phyloP scores from a whole-genome alignment of 768 basidiomycete species.

The Phlebiopsis gigantea region DNA sequence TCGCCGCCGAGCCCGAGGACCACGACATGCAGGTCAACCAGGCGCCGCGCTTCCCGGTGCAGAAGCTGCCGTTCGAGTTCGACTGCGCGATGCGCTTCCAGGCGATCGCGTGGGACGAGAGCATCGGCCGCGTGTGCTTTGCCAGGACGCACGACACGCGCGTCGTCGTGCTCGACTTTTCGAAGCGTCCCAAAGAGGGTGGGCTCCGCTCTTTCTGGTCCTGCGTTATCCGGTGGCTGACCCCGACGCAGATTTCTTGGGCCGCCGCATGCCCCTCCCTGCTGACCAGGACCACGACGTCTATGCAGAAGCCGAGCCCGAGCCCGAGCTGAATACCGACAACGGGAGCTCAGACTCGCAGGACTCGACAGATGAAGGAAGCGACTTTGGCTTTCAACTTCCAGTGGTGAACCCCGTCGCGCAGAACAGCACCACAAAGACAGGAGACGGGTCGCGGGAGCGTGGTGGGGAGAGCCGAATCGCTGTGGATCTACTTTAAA shows the following conservation, averaged over 20 bases:
- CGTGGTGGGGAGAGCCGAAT: too few species aligned
- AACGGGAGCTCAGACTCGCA: background rate
- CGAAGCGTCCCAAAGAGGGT: constrained; percentile 33
- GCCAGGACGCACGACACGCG: constrained; percentile 34
- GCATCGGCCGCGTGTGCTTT: constrained; percentile 53
- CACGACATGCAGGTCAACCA: background rate
- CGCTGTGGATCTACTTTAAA: too few species aligned
- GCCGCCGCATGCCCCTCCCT: constrained; percentile 3
- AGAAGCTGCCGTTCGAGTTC: constrained; percentile 8
- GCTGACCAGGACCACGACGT: constrained; percentile 3
- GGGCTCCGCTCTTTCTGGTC: background rate
- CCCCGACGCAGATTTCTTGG: constrained; percentile 1
- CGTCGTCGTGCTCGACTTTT: constrained; percentile 48
- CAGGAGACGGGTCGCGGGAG: too few species aligned
- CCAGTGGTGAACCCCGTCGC: too few species aligned
- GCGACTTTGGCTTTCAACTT: too few species aligned
- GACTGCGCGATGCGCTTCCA: constrained; percentile 23
- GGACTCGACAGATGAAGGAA: too few species aligned
- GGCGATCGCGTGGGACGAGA: constrained; percentile 62
- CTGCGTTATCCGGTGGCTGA: background rate
- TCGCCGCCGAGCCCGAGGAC: constrained; percentile 6
- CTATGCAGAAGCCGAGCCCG: background rate
- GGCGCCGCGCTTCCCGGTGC: constrained; percentile 8
- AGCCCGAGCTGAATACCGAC: background rate
- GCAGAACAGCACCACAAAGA: too few species aligned